Evolutionary conservation across 2,329 filamentous ascomycete species (phyloP).

Genomic region (Akanthomyces lecanii): DNA sequence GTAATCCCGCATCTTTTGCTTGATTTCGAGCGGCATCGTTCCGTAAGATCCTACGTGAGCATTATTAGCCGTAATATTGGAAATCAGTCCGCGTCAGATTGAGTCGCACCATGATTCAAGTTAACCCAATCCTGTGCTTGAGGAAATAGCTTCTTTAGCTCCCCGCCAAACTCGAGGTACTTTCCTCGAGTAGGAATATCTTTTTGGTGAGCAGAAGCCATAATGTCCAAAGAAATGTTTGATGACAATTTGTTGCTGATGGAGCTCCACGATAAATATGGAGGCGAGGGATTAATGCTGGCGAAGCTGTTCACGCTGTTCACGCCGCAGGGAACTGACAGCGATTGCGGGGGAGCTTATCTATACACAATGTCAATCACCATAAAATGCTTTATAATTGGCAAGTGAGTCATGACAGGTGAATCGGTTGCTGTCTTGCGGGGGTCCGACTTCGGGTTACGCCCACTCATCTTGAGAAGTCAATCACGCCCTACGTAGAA

Average conservation of each 20-base stretch:
- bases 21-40: slow-evolving; percentile 62
- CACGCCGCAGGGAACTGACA: background rate
- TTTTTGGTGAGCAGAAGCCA: background rate
- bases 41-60: slow-evolving; percentile 66
- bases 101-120: slow-evolving; percentile 15
- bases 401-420: background rate
- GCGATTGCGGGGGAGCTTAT: background rate
- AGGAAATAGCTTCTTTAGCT: slow-evolving; percentile 11
- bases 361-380: background rate
- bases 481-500: background rate
- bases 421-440: background rate
- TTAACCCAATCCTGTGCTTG: slow-evolving; percentile 8
- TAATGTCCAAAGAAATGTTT: background rate
- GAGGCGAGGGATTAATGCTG: background rate
- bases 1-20: slow-evolving; percentile 55
- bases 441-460: slow-evolving; percentile 8
- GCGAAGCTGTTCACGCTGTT: no score
- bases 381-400: background rate
- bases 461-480: background rate
- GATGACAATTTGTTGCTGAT: background rate
- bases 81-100: background rate
- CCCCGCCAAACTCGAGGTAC: slow-evolving; percentile 14
- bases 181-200: slow-evolving; percentile 3
- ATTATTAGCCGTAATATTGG: background rate
- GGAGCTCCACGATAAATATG: background rate